Evolutionary conservation across 2,329 filamentous ascomycete genomes (phyloP), one percentile per base, ranked within the genome.

Genomic region (Daldinia sp.): DNA sequence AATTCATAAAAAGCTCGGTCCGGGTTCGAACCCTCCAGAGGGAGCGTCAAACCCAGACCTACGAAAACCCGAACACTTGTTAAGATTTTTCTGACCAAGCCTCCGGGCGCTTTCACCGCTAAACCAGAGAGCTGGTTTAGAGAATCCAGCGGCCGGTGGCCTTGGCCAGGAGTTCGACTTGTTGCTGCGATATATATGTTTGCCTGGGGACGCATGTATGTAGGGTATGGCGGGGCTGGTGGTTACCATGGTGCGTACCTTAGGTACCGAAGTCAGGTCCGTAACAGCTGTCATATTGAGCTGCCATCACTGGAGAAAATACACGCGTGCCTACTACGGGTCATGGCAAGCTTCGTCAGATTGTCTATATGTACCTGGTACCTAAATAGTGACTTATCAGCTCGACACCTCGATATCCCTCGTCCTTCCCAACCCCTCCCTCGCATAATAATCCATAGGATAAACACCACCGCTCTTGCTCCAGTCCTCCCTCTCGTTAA

Each of bases 361-460:
- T 33, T 33, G 30, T 9, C 30, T 33, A 5, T 33, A 33, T 9
- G 7, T 35, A 7, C 4, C 2, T 15, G 5, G 18, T 18, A 51
- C 6, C 6, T 54, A 18, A n/a, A 6, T 46, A 33, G 10, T 18
- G 3, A 30, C 30, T 28, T 28, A 53, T 73, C 51, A 78, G 37
- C 69, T 72, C 30, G 66, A 67, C 28, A 77, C 66, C 15, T 65
- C 57, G 3, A 74, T 54, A 15, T 73, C 69, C 77, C 86, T 94
- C 35, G 92, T 94, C 78, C 96, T 89, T 1, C 95, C 96, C 61
- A 99, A 78, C 0, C 96, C 96, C 51, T 98, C 93, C 78, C 92
- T 95, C 0, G 91, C 94, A 81, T 99, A 99, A 78, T 97, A 99
- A 79, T 99, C 94, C 96, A 99, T 99, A 0, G 94, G 95, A 82